Evolutionary conservation across 495 filamentous ascomycete species (phyloP).

Genomic region (Neurospora sp.): DNA sequence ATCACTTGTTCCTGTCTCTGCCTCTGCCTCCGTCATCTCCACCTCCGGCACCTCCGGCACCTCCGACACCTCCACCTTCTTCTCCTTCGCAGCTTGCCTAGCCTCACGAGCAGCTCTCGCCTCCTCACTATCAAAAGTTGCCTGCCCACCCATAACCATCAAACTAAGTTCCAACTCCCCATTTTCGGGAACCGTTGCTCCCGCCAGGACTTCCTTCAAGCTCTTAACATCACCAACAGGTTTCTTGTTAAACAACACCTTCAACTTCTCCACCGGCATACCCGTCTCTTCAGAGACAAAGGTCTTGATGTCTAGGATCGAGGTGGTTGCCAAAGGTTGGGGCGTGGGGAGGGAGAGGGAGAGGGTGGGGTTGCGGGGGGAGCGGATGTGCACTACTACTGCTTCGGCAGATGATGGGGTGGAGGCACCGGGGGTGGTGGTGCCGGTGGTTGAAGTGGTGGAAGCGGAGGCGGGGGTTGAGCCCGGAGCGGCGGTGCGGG

Average conservation of each 20-base stretch:
- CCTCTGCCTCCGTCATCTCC: not conserved
- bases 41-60: not conserved
- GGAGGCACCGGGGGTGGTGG: slow-evolving; percentile 38
- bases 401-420: not conserved
- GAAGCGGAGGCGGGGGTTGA: not conserved
- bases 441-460: slow-evolving; percentile 17
- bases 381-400: slow-evolving; percentile 50
- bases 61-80: not conserved
- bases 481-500: not conserved
- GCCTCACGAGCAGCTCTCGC: not conserved
- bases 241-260: slow-evolving; percentile 74
- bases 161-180: slow-evolving; percentile 59
- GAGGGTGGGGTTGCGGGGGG: slow-evolving; percentile 60
- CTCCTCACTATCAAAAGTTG: not conserved
- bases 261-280: slow-evolving; percentile 59
- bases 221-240: slow-evolving; percentile 62
- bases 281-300: slow-evolving; percentile 41
- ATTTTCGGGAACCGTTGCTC: slow-evolving; percentile 6
- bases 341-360: slow-evolving; percentile 45
- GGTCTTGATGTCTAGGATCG: slow-evolving; percentile 61
- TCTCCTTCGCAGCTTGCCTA: not conserved
- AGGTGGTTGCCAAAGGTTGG: slow-evolving; percentile 42
- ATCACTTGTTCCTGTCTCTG: slow-evolving; percentile 11
- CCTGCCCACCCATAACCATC: slow-evolving; percentile 73
- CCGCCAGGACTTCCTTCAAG: slow-evolving; percentile 39